Evolutionary conservation across 1,139 yeast genomes (phyloP).

Genomic region (Lizanozyma gosingica): DNA sequence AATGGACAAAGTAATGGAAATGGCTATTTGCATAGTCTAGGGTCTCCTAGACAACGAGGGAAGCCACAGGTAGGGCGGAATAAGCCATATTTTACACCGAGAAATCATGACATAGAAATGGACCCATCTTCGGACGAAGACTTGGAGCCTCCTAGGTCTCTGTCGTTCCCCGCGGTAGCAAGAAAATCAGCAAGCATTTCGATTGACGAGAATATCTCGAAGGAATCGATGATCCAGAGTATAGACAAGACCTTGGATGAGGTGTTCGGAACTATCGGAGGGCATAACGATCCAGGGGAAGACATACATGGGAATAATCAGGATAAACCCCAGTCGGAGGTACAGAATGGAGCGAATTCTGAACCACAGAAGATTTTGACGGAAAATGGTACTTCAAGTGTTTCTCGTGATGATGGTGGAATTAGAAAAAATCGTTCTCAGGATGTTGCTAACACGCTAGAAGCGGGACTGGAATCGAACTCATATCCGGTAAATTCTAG

Average conservation of each 20-base stretch:
- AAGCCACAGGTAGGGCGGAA: background rate
- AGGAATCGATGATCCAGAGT: background rate
- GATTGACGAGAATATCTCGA: background rate
- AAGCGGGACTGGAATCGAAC: too few relatives aligned
- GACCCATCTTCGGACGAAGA: background rate
- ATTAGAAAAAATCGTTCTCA: too few relatives aligned
- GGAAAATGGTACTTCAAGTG: background rate
- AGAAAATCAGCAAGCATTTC: background rate
- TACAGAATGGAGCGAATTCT: background rate
- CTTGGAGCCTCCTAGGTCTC: background rate
- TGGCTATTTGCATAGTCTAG: background rate
- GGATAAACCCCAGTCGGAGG: background rate
- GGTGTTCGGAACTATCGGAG: background rate
- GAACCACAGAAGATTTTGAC: background rate
- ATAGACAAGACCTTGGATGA: background rate
- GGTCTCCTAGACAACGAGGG: background rate
- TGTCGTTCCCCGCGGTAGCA: background rate
- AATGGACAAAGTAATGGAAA: too few relatives aligned
- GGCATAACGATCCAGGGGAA: background rate
- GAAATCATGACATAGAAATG: background rate
- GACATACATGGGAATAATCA: background rate
- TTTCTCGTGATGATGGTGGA: background rate
- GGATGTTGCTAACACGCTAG: too few relatives aligned
- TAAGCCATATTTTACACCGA: too few relatives aligned
- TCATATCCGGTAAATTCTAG: background rate